A percentile compares a stretch with the other conserved stretches of the same genome.
phyloP scores from a whole-genome alignment of 495 filamentous ascomycete genomes.

The Hypoxylon lienhwacheense region DNA sequence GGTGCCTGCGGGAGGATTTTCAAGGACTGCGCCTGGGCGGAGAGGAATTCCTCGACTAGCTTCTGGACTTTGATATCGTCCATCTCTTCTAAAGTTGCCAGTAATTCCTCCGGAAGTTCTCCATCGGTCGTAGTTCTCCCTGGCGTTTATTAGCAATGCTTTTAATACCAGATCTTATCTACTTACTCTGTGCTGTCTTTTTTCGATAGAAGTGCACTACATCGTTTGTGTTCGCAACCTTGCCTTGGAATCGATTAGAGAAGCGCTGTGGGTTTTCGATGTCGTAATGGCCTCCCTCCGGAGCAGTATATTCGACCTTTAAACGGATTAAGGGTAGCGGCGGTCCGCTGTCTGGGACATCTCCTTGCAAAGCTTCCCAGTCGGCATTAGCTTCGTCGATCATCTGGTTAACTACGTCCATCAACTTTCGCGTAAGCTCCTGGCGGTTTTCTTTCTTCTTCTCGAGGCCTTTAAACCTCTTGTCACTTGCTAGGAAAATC shows the following conservation, averaged over 20 bases:
- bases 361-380: constrained; percentile 74
- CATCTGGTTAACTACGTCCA: constrained; percentile 75
- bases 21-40: constrained; percentile 69
- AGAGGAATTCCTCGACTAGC: constrained; percentile 81
- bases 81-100: constrained; percentile 60
- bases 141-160: constrained; percentile 11
- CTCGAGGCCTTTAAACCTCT: constrained; percentile 72
- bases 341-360: constrained; percentile 56
- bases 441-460: constrained; percentile 80
- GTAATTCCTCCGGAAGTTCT: constrained; percentile 59
- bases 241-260: constrained; percentile 86
- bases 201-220: constrained; percentile 92
- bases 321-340: constrained; percentile 86
- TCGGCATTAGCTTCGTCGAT: constrained; percentile 81
- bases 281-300: constrained; percentile 83
- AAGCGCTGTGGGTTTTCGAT: constrained; percentile 96
- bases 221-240: constrained; percentile 91
- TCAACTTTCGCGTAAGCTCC: constrained; percentile 75
- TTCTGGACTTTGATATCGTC: constrained; percentile 86
- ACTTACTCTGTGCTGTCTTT: constrained; percentile 59
- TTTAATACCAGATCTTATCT: not conserved
- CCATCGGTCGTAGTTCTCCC: constrained; percentile 42
- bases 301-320: constrained; percentile 86
- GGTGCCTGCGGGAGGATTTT: constrained; percentile 88
- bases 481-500: constrained; percentile 74